These are phyloP conservation scores for Fusarium sarcochroum DNA, from an alignment of 2,329 filamentous ascomycete species.

Conservation along the genomic window DNA sequence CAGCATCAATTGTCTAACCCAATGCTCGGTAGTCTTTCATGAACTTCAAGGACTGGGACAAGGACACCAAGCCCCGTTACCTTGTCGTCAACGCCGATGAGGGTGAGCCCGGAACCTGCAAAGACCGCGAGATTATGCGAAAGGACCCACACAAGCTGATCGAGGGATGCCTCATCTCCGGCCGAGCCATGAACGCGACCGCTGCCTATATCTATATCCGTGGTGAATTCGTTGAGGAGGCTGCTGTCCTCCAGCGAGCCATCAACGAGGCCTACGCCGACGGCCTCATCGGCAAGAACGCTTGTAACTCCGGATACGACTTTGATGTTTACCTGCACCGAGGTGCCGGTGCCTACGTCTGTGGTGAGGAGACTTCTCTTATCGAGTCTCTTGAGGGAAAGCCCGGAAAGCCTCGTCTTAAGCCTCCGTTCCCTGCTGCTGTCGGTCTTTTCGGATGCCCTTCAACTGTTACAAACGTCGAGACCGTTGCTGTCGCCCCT, in stretches of 20 bases:
- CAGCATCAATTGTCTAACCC: constrained; percentile 43
- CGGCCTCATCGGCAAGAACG: constrained; percentile 97
- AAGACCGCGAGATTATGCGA: constrained; percentile 99
- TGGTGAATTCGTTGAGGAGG: constrained; percentile 97
- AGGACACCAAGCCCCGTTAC: constrained; percentile 95
- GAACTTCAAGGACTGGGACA: constrained; percentile 99
- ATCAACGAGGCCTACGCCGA: constrained; percentile 98
- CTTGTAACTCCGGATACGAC: constrained; percentile 95
- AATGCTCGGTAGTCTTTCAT: constrained; percentile 84
- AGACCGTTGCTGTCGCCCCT: constrained; percentile 94
- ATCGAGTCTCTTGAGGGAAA: constrained; percentile 99
- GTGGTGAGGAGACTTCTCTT: constrained; percentile 96
- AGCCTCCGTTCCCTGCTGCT: constrained; percentile 97
- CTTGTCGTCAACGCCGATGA: constrained; percentile 99
- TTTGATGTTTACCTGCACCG: constrained; percentile 98
- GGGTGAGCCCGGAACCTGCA: constrained; percentile 98
- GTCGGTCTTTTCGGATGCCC: constrained; percentile 98
- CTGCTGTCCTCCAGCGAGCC: constrained; percentile 90
- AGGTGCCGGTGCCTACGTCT: constrained; percentile 97
- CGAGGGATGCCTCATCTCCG: constrained; percentile 95
- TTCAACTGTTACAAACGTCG: constrained; percentile 97
- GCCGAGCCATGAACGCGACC: constrained; percentile 98
- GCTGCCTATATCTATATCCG: constrained; percentile 99
- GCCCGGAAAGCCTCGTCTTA: constrained; percentile 97
- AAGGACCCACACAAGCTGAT: constrained; percentile 99